phyloP scores from a whole-genome alignment of 176 grass and related monocot genomes.

The Bothriochloa decipiens region DNA sequence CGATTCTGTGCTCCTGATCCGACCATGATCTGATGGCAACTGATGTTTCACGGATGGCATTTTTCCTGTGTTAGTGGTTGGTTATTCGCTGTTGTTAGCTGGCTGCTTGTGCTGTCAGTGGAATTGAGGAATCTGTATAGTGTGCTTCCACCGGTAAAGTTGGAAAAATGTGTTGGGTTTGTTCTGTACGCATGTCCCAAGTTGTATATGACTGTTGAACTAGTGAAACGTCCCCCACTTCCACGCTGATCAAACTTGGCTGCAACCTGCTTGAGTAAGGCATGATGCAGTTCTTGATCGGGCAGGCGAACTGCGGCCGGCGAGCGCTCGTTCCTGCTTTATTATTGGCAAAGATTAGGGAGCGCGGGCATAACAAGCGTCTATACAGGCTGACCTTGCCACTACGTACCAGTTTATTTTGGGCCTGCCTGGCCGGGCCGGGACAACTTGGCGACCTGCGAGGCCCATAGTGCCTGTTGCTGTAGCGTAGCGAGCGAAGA shows the following conservation, averaged over 20 bases:
- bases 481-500: background rate
- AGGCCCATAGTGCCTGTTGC: background rate
- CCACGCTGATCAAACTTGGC: background rate
- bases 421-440: too few relatives aligned
- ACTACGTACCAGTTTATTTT: too few relatives aligned
- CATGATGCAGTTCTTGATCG: background rate
- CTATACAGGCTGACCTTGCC: too few relatives aligned
- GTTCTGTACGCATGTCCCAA: background rate
- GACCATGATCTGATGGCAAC: background rate
- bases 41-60: slow-evolving; percentile 1
- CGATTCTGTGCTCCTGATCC: background rate
- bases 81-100: slow-evolving; percentile 14
- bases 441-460: background rate
- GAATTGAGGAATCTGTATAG: slow-evolving; percentile 46
- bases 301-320: background rate
- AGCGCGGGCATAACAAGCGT: too few relatives aligned
- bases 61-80: slow-evolving; percentile 36
- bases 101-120: slow-evolving; percentile 2
- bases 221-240: background rate
- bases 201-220: slow-evolving; percentile 30
- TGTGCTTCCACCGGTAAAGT: background rate
- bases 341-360: background rate
- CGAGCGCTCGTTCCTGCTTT: background rate
- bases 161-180: background rate
- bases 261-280: background rate